These are phyloP conservation scores for Cymodocea nodosa DNA, from an alignment of 116 monocot species.

Conservation along the genomic window DNA sequence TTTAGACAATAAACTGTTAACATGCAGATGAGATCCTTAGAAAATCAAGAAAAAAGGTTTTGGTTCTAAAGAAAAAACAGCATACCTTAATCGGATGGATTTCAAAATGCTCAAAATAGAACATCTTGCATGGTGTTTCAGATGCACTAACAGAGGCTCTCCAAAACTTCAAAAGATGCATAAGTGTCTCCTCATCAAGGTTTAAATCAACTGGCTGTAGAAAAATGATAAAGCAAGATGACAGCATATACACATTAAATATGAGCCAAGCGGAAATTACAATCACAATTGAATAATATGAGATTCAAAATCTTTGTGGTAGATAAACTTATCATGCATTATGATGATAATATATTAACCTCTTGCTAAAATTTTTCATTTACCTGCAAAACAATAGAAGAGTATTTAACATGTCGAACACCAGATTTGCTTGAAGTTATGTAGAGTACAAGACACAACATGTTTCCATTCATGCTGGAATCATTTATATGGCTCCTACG, in stretches of 20 bases:
- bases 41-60: background rate
- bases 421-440: slow-evolving; percentile 31
- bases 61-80: background rate
- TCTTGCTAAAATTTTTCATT: background rate
- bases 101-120: slow-evolving; percentile 84
- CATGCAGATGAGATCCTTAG: background rate
- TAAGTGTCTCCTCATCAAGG: slow-evolving; percentile 86
- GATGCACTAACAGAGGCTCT: slow-evolving; percentile 58
- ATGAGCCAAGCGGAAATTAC: too few species aligned
- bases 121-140: slow-evolving; percentile 33
- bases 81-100: slow-evolving; percentile 81
- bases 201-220: slow-evolving; percentile 81
- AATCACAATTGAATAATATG: background rate
- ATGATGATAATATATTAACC: background rate
- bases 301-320: background rate
- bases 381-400: slow-evolving; percentile 79
- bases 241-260: too few species aligned
- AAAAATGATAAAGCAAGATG: background rate
- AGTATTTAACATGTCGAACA: slow-evolving; percentile 59
- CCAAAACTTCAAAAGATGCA: slow-evolving; percentile 84
- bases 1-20: background rate
- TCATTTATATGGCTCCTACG: slow-evolving; percentile 50
- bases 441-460: slow-evolving; percentile 32
- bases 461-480: slow-evolving; percentile 27
- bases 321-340: background rate